Percentiles rank a stretch among this genome's conserved stretches.
Evolutionary conservation across 306 rosid species (phyloP).

Genomic region (Hippophae tibetana): DNA sequence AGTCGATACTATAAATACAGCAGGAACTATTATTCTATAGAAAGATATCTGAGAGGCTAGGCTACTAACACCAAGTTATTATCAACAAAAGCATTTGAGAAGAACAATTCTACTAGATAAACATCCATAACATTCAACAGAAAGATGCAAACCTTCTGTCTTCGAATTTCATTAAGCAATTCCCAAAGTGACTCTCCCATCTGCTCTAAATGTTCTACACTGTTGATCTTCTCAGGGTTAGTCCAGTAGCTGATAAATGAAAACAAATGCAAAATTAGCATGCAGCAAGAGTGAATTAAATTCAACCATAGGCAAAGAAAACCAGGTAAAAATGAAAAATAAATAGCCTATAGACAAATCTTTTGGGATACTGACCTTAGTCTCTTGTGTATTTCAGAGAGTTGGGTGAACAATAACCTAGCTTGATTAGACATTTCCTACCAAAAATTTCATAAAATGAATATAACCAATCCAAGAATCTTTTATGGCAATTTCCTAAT

Average conservation of each 20-base stretch:
- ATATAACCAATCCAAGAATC: conserved; percentile 18
- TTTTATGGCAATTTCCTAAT: conserved; percentile 16
- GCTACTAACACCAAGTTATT: no score
- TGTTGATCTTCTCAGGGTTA: conserved; percentile 44
- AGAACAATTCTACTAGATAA: no score
- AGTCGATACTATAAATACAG: no score
- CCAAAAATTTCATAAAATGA: conserved; percentile 19
- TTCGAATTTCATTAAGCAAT: conserved; percentile 38
- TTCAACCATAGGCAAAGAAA: neutral
- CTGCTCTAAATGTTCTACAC: conserved; percentile 53
- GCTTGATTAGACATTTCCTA: conserved; percentile 49
- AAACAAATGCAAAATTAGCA: neutral
- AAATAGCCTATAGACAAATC: conserved; percentile 53
- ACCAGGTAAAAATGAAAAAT: conserved; percentile 35
- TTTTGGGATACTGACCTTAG: conserved; percentile 77
- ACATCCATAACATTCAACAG: no score
- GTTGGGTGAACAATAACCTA: conserved; percentile 29
- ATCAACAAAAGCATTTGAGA: no score
- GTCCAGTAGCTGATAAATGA: conserved; percentile 48
- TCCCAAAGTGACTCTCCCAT: conserved; percentile 57
- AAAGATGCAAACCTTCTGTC: conserved; percentile 35
- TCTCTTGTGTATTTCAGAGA: conserved; percentile 50
- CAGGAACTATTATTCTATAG: no score
- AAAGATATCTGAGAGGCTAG: no score
- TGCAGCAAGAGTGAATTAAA: neutral